A percentile compares a stretch with the other conserved stretches of the same genome.
Conservation (phyloP, 176 grass and related monocot genomes). For the Musa troglodytarum region DNA sequence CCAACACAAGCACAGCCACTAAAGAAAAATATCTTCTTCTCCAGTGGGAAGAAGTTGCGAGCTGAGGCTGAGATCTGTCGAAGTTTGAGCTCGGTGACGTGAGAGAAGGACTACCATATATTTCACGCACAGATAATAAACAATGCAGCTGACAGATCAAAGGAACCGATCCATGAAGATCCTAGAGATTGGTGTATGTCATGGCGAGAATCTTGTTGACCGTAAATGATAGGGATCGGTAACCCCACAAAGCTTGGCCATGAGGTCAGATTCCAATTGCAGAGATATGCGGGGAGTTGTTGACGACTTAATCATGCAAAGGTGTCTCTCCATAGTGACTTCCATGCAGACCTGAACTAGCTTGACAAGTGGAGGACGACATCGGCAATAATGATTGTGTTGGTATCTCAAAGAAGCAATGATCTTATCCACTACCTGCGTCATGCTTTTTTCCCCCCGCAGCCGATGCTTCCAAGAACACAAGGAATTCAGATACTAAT, state of each 20-base stretch:
- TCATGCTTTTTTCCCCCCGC: not conserved
- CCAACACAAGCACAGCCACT: not conserved
- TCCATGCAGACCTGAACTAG: not conserved
- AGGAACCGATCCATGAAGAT: not conserved
- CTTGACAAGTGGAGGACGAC: not conserved
- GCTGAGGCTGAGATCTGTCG: not conserved
- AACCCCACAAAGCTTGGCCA: not conserved
- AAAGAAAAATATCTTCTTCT: not conserved
- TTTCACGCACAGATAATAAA: not conserved
- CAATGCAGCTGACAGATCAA: not conserved
- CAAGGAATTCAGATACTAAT: too few relatives aligned
- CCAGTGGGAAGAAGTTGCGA: not conserved
- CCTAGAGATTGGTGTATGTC: too few relatives aligned
- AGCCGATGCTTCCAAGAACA: not conserved
- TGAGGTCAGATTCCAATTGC: not conserved
- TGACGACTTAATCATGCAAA: not conserved
- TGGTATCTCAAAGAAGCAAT: not conserved
- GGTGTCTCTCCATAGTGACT: not conserved
- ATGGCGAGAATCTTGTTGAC: too few relatives aligned
- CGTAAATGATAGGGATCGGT: too few relatives aligned
- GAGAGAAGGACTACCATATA: not conserved
- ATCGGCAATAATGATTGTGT: not conserved
- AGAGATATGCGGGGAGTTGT: not conserved
- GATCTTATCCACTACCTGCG: not conserved
- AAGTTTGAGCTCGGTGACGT: not conserved